Evolutionary conservation across 768 basidiomycete genomes (phyloP), one percentile per base, ranked within the genome.

Genomic region (Austroboletus festivus): DNA sequence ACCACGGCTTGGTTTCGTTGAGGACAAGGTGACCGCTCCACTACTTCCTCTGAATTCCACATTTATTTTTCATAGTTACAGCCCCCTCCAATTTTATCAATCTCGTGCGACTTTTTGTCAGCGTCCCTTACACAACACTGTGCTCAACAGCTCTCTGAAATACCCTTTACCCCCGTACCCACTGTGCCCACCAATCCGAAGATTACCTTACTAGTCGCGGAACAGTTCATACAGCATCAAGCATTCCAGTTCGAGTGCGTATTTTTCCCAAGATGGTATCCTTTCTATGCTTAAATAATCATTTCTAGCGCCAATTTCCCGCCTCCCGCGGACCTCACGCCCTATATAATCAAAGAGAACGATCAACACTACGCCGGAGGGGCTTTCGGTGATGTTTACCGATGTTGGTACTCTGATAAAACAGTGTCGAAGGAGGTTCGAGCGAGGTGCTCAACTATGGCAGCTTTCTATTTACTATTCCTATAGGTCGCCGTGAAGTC

Each of bases 401-500:
- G 18, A 37, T 37, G 35, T 37, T 33, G 7, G 31, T 33, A 33
- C 26, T 28, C 6, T 33, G 13, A 33, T 33, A 13, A 33, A 11
- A 13, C 10, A 15, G 9, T 15, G 7, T 13, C 31, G 31, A 33
- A 33, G 31, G 31, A 33, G 31, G 31, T 33, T 33, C 13, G 31
- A 33, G 31, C 31, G 4, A 33, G 12, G 15, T 33, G 31, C 15
- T 28, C 28, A 35, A n/a, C n/a, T n/a, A n/a, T n/a, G 5, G 34
- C 34, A 35, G 16, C 16, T 15, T n/a, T 35, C 5, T 35, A 35
- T 13, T 35, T 35, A 13, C n/a, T n/a, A 31, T n/a, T 41, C 16
- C n/a, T 13, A 13, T 34, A 51, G 50, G 50, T 51, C 18, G 50
- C 50, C 3, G 50, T 51, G 3, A 51, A 51, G 19, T 33, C 35